phyloP scores from a whole-genome alignment of 176 grass and related monocot species.

The Secale cereale region DNA sequence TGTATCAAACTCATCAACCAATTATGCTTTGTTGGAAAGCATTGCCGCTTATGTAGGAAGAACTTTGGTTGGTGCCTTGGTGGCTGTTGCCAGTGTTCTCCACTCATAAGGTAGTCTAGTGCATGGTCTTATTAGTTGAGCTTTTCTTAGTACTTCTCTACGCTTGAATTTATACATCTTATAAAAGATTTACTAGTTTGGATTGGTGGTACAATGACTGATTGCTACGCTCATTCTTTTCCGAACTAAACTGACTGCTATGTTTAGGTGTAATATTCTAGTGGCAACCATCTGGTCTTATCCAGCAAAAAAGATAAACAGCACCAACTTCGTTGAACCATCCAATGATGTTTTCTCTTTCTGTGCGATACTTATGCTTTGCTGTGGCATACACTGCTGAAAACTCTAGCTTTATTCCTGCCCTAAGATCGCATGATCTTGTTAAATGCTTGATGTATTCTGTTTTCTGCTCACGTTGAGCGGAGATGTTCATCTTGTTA shows the following conservation, averaged over 20 bases:
- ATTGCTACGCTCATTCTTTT: neutral
- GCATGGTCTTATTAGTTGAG: neutral
- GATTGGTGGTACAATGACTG: neutral
- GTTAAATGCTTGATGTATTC: neutral
- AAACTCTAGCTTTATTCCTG: neutral
- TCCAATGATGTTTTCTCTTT: neutral
- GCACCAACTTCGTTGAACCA: conserved; percentile 4
- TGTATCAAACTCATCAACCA: neutral
- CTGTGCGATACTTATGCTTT: neutral
- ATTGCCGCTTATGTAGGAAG: neutral
- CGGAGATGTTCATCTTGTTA: conserved; percentile 5
- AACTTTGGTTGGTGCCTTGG: neutral
- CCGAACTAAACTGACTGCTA: neutral
- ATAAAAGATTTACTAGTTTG: neutral
- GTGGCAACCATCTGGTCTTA: conserved; percentile 18
- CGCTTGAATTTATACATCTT: neutral
- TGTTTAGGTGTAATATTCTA: neutral
- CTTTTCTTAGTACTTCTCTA: neutral
- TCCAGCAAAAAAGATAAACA: conserved; percentile 10
- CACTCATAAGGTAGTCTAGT: neutral
- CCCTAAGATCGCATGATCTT: conserved; percentile 1
- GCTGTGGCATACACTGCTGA: conserved; percentile 21
- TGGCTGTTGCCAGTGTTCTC: neutral
- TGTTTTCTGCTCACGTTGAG: conserved; percentile 1
- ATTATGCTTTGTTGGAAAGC: neutral